A percentile compares a stretch with the other conserved stretches of the same genome.
Evolutionary conservation across 129 eudicot species (phyloP).

Genomic region (Solidago caesia): DNA sequence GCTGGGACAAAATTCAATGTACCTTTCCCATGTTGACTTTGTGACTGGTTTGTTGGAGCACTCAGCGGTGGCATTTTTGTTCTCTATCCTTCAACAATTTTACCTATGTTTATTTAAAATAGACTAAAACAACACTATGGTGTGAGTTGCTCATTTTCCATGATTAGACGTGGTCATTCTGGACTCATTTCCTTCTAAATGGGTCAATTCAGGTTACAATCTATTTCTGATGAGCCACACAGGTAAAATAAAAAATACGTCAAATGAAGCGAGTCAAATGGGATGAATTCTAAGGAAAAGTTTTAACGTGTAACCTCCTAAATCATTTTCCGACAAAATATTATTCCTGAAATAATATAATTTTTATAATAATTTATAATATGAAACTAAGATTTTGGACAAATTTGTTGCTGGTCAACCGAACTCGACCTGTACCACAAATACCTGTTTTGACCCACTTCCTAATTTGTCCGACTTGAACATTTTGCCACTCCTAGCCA

Average conservation of each 20-base stretch:
- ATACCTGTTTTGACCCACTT: neutral
- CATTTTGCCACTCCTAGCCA: neutral
- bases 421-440: neutral
- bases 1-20: too few species aligned
- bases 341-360: neutral
- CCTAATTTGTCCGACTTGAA: neutral
- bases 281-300: neutral
- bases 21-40: too few species aligned
- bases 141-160: neutral
- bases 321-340: neutral
- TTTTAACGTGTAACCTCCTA: neutral
- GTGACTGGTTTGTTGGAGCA: too few species aligned
- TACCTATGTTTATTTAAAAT: neutral
- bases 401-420: neutral
- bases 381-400: neutral
- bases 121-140: neutral
- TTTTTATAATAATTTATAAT: neutral
- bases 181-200: neutral
- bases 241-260: neutral
- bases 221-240: neutral
- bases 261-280: neutral
- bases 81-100: neutral
- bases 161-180: neutral
- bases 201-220: neutral
- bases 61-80: neutral